Evolutionary conservation across 2,329 filamentous ascomycete genomes (phyloP).

Genomic region (Penicillium polonicum): DNA sequence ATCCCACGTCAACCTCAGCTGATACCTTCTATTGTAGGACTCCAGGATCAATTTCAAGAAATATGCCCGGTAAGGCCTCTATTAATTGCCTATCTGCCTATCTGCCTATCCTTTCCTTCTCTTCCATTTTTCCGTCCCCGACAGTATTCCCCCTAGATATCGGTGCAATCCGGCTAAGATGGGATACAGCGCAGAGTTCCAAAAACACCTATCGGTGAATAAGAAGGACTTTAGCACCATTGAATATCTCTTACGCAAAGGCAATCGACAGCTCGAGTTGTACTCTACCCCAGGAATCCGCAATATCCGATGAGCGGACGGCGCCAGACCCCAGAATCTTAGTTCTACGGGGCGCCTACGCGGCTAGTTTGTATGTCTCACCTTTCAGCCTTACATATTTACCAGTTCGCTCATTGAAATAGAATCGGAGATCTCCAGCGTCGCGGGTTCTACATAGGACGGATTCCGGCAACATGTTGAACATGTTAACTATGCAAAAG

Average conservation of each 20-base stretch:
- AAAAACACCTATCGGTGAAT: constrained; percentile 65
- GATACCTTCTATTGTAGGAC: constrained; percentile 31
- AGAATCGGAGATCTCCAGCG: background rate
- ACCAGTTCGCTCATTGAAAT: background rate
- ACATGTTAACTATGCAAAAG: background rate
- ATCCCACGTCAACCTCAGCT: background rate
- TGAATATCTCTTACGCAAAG: constrained; percentile 81
- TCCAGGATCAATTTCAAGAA: constrained; percentile 42
- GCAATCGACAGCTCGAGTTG: constrained; percentile 74
- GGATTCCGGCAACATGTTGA: background rate
- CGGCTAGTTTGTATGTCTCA: background rate
- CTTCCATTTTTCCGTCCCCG: constrained; percentile 10
- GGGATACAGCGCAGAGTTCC: constrained; percentile 67
- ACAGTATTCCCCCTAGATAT: constrained; percentile 1
- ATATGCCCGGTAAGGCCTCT: constrained; percentile 41
- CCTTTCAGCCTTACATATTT: background rate
- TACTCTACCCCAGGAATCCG: constrained; percentile 79
- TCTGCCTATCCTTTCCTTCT: background rate
- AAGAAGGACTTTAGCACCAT: constrained; percentile 85
- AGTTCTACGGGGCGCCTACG: too few relatives aligned
- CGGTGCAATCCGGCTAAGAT: constrained; percentile 17
- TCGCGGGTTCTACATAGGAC: background rate
- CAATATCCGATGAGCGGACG: constrained; percentile 56
- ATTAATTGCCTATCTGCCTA: background rate
- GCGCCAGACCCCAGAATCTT: background rate